phyloP scores from a whole-genome alignment of 345 rosid genomes.

The Euphorbia lathyris region DNA sequence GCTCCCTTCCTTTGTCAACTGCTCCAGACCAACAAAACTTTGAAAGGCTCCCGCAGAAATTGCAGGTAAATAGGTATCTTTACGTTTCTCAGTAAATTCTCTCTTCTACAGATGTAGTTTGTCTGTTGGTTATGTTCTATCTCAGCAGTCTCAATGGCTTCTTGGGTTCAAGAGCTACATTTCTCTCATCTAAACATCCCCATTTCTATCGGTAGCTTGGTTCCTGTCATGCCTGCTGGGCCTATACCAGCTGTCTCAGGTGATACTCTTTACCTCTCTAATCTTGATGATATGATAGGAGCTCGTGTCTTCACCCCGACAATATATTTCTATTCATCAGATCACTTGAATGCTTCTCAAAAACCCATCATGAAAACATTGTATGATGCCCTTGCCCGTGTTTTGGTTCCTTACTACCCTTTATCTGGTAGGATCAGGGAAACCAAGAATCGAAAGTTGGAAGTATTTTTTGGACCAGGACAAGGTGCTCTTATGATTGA shows the following conservation, averaged over 20 bases:
- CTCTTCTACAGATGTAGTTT: conserved; percentile 23
- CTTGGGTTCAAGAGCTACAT: conserved; percentile 62
- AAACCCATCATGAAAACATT: conserved; percentile 37
- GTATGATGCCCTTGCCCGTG: conserved; percentile 48
- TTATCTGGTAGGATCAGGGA: conserved; percentile 77
- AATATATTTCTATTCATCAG: conserved; percentile 55
- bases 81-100: conserved; percentile 13
- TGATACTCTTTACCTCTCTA: conserved; percentile 73
- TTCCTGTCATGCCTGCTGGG: conserved; percentile 50
- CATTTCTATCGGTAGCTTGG: conserved; percentile 28
- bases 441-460: conserved; percentile 56
- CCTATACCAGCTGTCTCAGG: conserved; percentile 47
- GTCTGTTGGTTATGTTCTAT: conserved; percentile 2
- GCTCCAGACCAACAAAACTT: conserved; percentile 33
- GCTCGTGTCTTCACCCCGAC: conserved; percentile 89
- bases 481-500: conserved; percentile 79
- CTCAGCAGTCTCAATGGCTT: conserved; percentile 41
- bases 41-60: neutral
- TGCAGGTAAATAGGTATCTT: conserved; percentile 8
- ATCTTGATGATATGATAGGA: conserved; percentile 76
- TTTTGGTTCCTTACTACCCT: conserved; percentile 83
- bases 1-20: conserved; percentile 7
- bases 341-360: conserved; percentile 7
- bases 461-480: conserved; percentile 64
- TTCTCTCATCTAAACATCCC: conserved; percentile 49